Evolutionary conservation across 371 early-diverging fungal species (phyloP).

Genomic region (Dichotomocladium elegans): DNA sequence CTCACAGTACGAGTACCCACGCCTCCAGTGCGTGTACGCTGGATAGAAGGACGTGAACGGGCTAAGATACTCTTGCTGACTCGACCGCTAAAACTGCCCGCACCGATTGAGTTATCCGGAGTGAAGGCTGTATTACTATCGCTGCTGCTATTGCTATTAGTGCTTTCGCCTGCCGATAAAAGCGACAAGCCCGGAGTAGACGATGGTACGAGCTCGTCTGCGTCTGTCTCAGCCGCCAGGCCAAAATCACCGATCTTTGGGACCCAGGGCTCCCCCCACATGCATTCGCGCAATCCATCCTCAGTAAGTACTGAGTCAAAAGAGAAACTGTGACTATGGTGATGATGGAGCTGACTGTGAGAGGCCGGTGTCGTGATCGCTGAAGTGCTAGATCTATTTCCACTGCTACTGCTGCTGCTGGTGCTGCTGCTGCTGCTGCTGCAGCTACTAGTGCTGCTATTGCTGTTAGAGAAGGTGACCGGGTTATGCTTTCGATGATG

Average conservation of each 20-base stretch:
- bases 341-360: not conserved
- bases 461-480: constrained; percentile 9
- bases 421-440: not conserved
- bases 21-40: constrained; percentile 45
- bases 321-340: constrained; percentile 18
- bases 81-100: not conserved
- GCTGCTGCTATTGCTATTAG: not conserved
- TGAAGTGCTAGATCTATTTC: not conserved
- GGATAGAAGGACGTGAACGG: constrained; percentile 2
- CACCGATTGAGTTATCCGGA: too few species aligned
- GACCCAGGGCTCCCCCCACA: constrained; percentile 44
- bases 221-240: constrained; percentile 57
- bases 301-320: constrained; percentile 15
- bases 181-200: not conserved
- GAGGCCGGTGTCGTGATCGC: not conserved
- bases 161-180: not conserved
- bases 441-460: not conserved
- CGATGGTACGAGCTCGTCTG: not conserved
- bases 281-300: constrained; percentile 32
- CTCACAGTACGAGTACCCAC: constrained; percentile 73
- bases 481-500: too few species aligned
- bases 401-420: not conserved
- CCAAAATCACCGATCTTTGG: constrained; percentile 91
- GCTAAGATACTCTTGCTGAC: not conserved
- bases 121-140: too few species aligned